These are phyloP conservation scores for Calocera viscosa DNA, from an alignment of 768 basidiomycete species.

Conservation along the genomic window DNA sequence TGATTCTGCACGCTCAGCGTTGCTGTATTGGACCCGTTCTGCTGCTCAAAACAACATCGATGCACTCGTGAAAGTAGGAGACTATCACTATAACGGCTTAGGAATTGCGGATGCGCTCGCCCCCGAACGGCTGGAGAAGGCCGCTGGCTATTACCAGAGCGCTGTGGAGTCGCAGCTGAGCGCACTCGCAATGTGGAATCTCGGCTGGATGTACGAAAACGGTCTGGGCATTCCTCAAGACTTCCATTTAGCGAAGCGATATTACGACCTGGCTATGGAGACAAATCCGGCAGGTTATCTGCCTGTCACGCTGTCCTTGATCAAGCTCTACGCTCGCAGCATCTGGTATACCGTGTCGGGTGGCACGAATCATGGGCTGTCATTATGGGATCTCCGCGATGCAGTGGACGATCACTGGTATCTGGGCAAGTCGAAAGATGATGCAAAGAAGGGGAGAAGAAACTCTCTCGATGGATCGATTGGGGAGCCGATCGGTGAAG, in stretches of 20 bases:
- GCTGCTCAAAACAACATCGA: slow-evolving; percentile 92
- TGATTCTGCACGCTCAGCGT: slow-evolving; percentile 65
- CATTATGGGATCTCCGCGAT: slow-evolving; percentile 10
- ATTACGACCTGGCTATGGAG: slow-evolving; percentile 82
- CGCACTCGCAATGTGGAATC: slow-evolving; percentile 93
- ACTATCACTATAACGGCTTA: slow-evolving; percentile 88
- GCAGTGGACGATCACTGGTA: slow-evolving; percentile 56
- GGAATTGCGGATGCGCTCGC: slow-evolving; percentile 63
- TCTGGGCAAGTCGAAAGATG: slow-evolving; percentile 67
- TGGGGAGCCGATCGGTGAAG: slow-evolving; percentile 17
- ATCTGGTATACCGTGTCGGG: slow-evolving; percentile 71
- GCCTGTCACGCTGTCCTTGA: slow-evolving; percentile 69
- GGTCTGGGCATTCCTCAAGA: slow-evolving; percentile 91
- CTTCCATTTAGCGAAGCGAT: slow-evolving; percentile 90
- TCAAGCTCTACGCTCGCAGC: slow-evolving; percentile 70
- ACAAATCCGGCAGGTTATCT: slow-evolving; percentile 82
- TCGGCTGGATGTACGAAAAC: slow-evolving; percentile 99
- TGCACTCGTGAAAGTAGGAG: slow-evolving; percentile 92
- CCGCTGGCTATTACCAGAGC: slow-evolving; percentile 85
- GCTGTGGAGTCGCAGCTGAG: slow-evolving; percentile 87
- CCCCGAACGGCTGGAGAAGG: slow-evolving; percentile 63
- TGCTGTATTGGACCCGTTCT: slow-evolving; percentile 90
- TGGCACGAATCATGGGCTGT: slow-evolving; percentile 28
- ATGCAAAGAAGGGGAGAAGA: slow-evolving; percentile 37
- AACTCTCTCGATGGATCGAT: slow-evolving; percentile 2